Percentiles rank a stretch among this genome's conserved stretches.
Conservation (phyloP, 164 flowering plant genomes). For the Annona cherimola region DNA sequence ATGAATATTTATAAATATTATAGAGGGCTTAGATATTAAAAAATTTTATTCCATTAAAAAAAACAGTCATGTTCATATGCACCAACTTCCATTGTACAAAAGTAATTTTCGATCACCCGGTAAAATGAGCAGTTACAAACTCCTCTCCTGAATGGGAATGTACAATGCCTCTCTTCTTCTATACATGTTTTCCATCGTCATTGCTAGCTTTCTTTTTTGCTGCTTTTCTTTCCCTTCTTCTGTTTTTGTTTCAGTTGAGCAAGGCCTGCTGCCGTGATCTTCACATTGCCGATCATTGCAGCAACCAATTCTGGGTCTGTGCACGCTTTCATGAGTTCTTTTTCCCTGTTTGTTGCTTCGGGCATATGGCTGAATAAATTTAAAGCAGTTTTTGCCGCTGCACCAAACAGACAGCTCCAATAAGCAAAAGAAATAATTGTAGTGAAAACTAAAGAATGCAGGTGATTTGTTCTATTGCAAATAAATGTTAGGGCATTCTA, state of each 20-base stretch:
- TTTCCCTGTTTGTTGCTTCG: conserved; percentile 76
- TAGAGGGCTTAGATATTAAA: too few species aligned
- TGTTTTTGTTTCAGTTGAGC: conserved; percentile 86
- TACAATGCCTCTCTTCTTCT: too few species aligned
- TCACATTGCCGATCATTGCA: conserved; percentile 79
- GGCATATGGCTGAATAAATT: conserved; percentile 81
- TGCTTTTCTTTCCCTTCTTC: conserved; percentile 72
- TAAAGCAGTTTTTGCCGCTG: conserved; percentile 91
- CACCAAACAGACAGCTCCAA: conserved; percentile 11
- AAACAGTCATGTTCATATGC: too few species aligned
- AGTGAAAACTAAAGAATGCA: neutral
- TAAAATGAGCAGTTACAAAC: too few species aligned
- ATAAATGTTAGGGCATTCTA: too few species aligned
- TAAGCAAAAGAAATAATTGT: neutral
- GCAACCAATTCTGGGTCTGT: conserved; percentile 92
- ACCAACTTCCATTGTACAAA: too few species aligned
- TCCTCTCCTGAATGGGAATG: too few species aligned
- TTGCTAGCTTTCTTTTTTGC: conserved; percentile 19
- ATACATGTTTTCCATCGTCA: too few species aligned
- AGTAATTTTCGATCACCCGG: too few species aligned
- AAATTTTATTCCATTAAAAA: too few species aligned
- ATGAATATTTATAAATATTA: too few species aligned
- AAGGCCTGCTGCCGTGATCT: conserved; percentile 86
- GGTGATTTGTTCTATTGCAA: too few species aligned
- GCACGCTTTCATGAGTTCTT: conserved; percentile 94